These are phyloP conservation scores for Coemansia sp. DNA, from an alignment of 192 early-diverging fungal species.

Conservation along the genomic window DNA sequence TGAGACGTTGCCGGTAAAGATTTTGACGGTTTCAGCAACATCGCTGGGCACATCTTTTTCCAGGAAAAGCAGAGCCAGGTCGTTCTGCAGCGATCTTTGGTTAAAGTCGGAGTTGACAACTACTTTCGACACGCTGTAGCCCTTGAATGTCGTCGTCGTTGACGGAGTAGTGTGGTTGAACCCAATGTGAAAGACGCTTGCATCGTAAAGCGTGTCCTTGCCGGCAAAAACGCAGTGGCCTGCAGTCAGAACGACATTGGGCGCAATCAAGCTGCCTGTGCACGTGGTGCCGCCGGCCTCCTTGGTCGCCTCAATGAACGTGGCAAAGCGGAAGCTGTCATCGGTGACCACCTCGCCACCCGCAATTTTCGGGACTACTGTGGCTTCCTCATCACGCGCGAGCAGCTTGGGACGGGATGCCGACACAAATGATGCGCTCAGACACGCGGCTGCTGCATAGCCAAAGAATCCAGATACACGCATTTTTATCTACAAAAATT, in stretches of 20 bases:
- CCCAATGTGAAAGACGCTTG: conserved; percentile 9
- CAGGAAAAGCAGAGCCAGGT: conserved; percentile 37
- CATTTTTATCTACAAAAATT: conserved; percentile 3
- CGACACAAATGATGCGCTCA: not conserved
- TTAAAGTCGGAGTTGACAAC: conserved; percentile 11
- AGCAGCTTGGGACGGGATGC: not conserved
- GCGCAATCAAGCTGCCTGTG: conserved; percentile 42
- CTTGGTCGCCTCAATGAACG: conserved; percentile 12
- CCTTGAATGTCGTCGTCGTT: not conserved
- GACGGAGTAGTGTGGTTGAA: conserved; percentile 20
- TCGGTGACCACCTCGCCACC: conserved; percentile 21
- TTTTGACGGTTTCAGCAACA: conserved; percentile 14
- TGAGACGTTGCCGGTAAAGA: conserved; percentile 5
- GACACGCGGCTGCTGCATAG: not conserved
- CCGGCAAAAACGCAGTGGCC: conserved; percentile 36
- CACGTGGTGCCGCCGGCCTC: conserved; percentile 12
- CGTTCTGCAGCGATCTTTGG: conserved; percentile 12
- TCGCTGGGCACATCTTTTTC: conserved; percentile 6
- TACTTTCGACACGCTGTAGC: conserved; percentile 19
- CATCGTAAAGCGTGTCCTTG: not conserved
- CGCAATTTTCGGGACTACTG: conserved; percentile 16
- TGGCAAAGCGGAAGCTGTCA: conserved; percentile 21
- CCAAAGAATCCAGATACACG: not conserved
- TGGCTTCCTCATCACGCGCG: not conserved
- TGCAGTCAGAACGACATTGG: conserved; percentile 46